A percentile compares a stretch with the other conserved stretches of the same genome.
These are phyloP conservation scores for Colletotrichum godetiae DNA, from an alignment of 2,329 filamentous ascomycete genomes.

Conservation along the genomic window DNA sequence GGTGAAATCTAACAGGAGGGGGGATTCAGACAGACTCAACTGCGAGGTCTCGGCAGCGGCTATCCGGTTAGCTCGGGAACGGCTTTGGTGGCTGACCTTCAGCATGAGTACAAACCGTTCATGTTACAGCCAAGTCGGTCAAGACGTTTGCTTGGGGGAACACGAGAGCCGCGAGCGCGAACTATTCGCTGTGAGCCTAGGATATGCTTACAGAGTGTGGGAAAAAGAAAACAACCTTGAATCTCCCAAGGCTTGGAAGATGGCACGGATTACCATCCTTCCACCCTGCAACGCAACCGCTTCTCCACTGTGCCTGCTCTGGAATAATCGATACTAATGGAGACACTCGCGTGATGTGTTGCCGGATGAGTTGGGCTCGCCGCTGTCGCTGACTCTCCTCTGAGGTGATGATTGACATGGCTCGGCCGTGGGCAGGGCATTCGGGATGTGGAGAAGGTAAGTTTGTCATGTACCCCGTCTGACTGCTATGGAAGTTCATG, in stretches of 20 bases:
- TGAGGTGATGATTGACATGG: background rate
- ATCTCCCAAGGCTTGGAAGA: background rate
- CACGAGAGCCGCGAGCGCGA: background rate
- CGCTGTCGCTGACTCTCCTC: background rate
- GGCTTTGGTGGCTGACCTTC: background rate
- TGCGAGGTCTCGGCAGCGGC: constrained; percentile 21
- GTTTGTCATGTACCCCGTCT: constrained; percentile 3
- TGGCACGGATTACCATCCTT: background rate
- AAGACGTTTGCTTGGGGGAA: background rate
- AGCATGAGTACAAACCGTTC: background rate
- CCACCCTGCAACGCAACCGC: background rate
- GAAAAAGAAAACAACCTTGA: background rate
- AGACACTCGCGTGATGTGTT: constrained; percentile 24
- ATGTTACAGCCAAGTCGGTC: constrained; percentile 26
- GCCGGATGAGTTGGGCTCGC: background rate
- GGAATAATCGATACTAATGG: background rate
- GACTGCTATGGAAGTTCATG: background rate
- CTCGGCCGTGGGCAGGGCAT: background rate
- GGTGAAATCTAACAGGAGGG: background rate
- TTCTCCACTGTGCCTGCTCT: background rate
- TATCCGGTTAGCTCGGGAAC: constrained; percentile 32
- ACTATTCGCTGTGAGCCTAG: background rate
- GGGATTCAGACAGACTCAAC: background rate
- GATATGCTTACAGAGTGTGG: background rate
- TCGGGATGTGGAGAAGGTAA: constrained; percentile 16